Percentiles rank a stretch among this genome's conserved stretches.
phyloP scores from a whole-genome alignment of 2,329 filamentous ascomycete genomes.

The Fusarium sacchari region DNA sequence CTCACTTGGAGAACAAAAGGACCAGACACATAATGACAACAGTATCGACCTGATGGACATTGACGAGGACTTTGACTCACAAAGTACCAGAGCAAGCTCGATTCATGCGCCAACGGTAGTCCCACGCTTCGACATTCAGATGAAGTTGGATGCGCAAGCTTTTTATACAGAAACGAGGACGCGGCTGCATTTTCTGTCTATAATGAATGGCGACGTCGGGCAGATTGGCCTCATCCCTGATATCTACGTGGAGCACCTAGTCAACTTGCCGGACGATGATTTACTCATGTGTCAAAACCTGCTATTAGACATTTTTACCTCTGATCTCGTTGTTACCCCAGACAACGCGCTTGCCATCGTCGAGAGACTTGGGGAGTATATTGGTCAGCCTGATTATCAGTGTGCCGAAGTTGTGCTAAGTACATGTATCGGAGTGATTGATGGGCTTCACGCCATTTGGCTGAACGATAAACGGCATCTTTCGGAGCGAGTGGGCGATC shows the following conservation, averaged over 20 bases:
- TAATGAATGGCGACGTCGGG: slow-evolving; percentile 54
- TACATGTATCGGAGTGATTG: slow-evolving; percentile 74
- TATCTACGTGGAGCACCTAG: slow-evolving; percentile 60
- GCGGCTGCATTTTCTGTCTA: slow-evolving; percentile 57
- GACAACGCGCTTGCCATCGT: slow-evolving; percentile 60
- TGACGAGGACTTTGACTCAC: slow-evolving; percentile 72
- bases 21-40: slow-evolving; percentile 44
- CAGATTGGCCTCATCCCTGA: slow-evolving; percentile 62
- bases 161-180: slow-evolving; percentile 61
- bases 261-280: slow-evolving; percentile 62
- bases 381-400: slow-evolving; percentile 69
- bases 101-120: slow-evolving; percentile 52
- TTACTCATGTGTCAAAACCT: slow-evolving; percentile 62
- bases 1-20: slow-evolving; percentile 34
- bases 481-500: slow-evolving; percentile 72
- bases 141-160: slow-evolving; percentile 55
- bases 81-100: slow-evolving; percentile 60
- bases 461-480: slow-evolving; percentile 67
- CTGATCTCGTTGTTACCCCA: slow-evolving; percentile 61
- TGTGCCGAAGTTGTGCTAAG: slow-evolving; percentile 79
- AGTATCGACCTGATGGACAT: slow-evolving; percentile 71
- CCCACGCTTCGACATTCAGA: slow-evolving; percentile 57
- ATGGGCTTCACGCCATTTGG: slow-evolving; percentile 73
- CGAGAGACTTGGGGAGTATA: slow-evolving; percentile 61
- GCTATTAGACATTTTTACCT: slow-evolving; percentile 62